Evolutionary conservation across 2,329 filamentous ascomycete species (phyloP), one percentile per base, ranked within the genome.

Genomic region (Stemphylium beticola): DNA sequence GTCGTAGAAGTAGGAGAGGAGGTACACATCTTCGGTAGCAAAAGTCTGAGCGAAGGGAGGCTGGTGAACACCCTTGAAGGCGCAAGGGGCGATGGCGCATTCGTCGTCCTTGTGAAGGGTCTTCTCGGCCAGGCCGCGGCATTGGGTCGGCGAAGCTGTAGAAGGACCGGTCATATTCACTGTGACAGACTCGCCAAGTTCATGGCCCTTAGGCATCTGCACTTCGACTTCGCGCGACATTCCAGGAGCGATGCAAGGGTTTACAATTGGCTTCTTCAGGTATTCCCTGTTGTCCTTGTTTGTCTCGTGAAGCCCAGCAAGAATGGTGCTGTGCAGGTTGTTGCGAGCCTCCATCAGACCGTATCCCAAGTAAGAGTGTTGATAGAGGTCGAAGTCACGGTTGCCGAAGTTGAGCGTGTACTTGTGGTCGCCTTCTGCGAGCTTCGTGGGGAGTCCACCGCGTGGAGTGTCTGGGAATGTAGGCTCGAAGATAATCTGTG

Each of bases 1-100:
- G 81, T 99, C 95, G 79, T 90, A 97, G 79, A 99, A 99, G 84
- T 96, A 99, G 26, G 91, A 96, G 78, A 99, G 93, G 66, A 98
- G 92, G 79, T 93, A 99, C 34, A 98, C 86, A 68, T 97, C 93
- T 77, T 98, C 93, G 60, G 84, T 85, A 22, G 91, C 81, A 70
- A 99, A 99, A 0, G 95, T 99, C 83, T 96, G 96, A 65, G 87
- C 87, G 42, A 99, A 83, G 18, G 90, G 88, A 9, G 95, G 95
- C 77, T 99, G 95, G 79, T 99, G 91, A 26, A 99, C 87, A 61
- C 95, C 95, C 75, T 96, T 96, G 86, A 99, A 99, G 1, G 95
- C 96, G 81, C 95, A 99, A n/a, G 95, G 95, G 0, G 90, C 85
- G 43, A 98, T 79, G 59, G 83, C 82, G 81, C 95, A 99, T 29